A percentile compares a stretch with the other conserved stretches of the same genome.
phyloP scores from a whole-genome alignment of 257 asterid genomes.

The Nicotiana knightiana region DNA sequence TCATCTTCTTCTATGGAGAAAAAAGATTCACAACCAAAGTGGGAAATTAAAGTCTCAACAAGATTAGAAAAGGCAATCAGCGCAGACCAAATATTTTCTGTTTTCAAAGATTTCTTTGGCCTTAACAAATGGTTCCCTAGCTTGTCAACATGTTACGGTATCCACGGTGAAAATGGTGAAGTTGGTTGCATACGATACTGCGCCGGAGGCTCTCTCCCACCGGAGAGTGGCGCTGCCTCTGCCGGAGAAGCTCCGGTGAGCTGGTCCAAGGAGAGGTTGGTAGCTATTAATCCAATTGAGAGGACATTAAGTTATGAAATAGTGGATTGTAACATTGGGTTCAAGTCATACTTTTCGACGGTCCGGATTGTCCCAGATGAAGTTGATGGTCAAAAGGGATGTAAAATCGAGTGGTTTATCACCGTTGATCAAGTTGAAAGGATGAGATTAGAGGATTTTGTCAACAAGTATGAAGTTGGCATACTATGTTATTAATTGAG shows the following conservation, averaged over 20 bases:
- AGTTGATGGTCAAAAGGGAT: slow-evolving; percentile 20
- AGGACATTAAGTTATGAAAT: slow-evolving; percentile 51
- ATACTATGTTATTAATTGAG: too few relatives aligned
- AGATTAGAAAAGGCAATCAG: slow-evolving; percentile 30
- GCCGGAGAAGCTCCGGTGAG: slow-evolving; percentile 11
- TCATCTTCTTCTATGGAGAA: slow-evolving; percentile 11
- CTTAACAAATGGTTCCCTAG: slow-evolving; percentile 62
- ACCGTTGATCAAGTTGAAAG: slow-evolving; percentile 63
- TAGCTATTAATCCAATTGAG: slow-evolving; percentile 23
- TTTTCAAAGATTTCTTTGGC: slow-evolving; percentile 57
- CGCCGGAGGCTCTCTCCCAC: slow-evolving; percentile 45
- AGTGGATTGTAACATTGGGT: slow-evolving; percentile 58
- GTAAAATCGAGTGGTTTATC: slow-evolving; percentile 52
- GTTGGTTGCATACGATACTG: slow-evolving; percentile 63
- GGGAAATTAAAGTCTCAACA: slow-evolving; percentile 51
- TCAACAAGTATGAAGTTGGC: slow-evolving; percentile 28
- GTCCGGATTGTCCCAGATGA: slow-evolving; percentile 29
- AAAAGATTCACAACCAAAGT: slow-evolving; percentile 18
- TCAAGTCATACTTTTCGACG: slow-evolving; percentile 47
- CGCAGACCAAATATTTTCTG: slow-evolving; percentile 56
- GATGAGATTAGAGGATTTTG: slow-evolving; percentile 45
- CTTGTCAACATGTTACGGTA: slow-evolving; percentile 51
- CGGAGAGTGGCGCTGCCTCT: neutral
- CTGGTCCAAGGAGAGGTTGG: slow-evolving; percentile 52
- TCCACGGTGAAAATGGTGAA: slow-evolving; percentile 57